Conservation (phyloP, 1,284 basidiomycete genomes). For the Leccinum fallax region DNA sequence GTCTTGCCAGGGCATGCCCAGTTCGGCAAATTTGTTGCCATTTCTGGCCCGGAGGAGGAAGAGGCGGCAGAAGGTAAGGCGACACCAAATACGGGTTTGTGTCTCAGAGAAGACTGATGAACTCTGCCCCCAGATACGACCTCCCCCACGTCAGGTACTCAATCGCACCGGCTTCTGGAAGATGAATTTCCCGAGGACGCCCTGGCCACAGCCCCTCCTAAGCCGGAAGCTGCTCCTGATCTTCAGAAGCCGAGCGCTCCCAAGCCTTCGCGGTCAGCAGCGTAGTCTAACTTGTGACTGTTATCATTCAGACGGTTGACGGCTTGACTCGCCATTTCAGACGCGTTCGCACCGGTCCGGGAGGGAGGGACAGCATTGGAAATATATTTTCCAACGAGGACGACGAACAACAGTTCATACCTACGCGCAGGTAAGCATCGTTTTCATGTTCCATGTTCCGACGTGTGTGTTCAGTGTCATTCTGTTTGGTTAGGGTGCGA, state of each 20-base stretch:
- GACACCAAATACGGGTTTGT: slow-evolving; percentile 10
- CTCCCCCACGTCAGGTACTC: slow-evolving; percentile 1
- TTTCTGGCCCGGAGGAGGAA: slow-evolving; percentile 3
- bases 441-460: neutral
- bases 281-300: neutral
- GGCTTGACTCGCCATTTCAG: slow-evolving; percentile 32
- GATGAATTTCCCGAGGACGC: slow-evolving; percentile 35
- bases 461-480: neutral
- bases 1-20: slow-evolving; percentile 31
- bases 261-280: slow-evolving; percentile 51
- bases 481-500: slow-evolving; percentile 45
- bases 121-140: slow-evolving; percentile 6
- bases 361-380: slow-evolving; percentile 49
- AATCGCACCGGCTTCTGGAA: slow-evolving; percentile 22
- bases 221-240: neutral
- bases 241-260: slow-evolving; percentile 12
- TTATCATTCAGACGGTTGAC: neutral
- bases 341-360: slow-evolving; percentile 55
- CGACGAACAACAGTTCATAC: slow-evolving; percentile 52
- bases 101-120: neutral
- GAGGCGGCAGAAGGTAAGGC: slow-evolving; percentile 1
- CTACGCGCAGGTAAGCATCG: slow-evolving; percentile 58
- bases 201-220: slow-evolving; percentile 26
- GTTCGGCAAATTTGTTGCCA: slow-evolving; percentile 35
- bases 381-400: slow-evolving; percentile 52